These are phyloP conservation scores for Simmondsia chinensis DNA, from an alignment of 148 eudicot species.

Conservation along the genomic window DNA sequence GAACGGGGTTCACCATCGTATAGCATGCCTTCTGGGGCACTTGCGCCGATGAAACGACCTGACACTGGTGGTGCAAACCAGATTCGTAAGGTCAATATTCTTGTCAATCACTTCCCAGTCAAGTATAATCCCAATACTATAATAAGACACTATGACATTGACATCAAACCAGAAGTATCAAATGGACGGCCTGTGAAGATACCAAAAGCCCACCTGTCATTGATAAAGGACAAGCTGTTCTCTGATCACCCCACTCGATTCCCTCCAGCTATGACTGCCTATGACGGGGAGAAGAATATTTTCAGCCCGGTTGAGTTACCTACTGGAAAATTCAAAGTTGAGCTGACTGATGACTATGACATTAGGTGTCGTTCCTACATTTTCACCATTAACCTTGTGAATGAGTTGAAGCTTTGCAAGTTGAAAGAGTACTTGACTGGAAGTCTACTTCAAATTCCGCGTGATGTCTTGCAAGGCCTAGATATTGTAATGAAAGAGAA, in stretches of 20 bases:
- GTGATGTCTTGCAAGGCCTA: constrained; percentile 59
- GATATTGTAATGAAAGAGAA: constrained; percentile 75
- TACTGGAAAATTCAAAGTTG: constrained; percentile 33
- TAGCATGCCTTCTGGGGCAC: background rate
- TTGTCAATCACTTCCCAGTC: constrained; percentile 56
- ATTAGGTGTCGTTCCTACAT: constrained; percentile 20
- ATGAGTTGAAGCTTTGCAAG: constrained; percentile 40
- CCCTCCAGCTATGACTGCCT: constrained; percentile 35
- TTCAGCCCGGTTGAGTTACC: constrained; percentile 47
- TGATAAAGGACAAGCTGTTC: constrained; percentile 39
- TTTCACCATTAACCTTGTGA: constrained; percentile 31
- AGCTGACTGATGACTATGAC: constrained; percentile 35
- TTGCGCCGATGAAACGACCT: constrained; percentile 43
- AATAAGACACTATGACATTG: constrained; percentile 55
- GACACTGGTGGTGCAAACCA: constrained; percentile 32
- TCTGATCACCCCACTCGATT: constrained; percentile 26
- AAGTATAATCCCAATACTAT: constrained; percentile 21
- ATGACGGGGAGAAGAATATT: constrained; percentile 67
- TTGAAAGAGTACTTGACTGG: constrained; percentile 39
- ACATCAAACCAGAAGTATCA: constrained; percentile 27
- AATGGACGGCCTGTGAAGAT: constrained; percentile 22
- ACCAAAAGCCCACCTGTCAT: constrained; percentile 22
- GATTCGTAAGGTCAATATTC: constrained; percentile 24
- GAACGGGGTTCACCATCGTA: constrained; percentile 12
- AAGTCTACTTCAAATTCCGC: constrained; percentile 28